phyloP scores from a whole-genome alignment of 305 asterid species.

The Fraxinus platypoda region DNA sequence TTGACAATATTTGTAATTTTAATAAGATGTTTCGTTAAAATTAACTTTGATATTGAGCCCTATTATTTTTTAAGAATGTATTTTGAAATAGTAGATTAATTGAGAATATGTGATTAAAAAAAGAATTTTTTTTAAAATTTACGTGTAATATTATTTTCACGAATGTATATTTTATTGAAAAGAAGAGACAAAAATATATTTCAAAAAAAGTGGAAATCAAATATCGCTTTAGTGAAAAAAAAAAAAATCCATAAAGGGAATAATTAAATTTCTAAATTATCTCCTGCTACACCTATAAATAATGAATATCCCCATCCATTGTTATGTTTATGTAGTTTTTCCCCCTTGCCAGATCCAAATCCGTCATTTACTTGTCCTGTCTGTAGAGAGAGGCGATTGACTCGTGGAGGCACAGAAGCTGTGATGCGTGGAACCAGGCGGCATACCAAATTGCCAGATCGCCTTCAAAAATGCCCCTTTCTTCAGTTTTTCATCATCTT shows the following conservation, averaged over 20 bases:
- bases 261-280: not conserved
- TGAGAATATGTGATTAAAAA: too few relatives aligned
- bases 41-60: too few relatives aligned
- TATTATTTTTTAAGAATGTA: too few relatives aligned
- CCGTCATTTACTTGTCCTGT: constrained; percentile 14
- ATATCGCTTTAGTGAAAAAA: too few relatives aligned
- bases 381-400: constrained; percentile 13
- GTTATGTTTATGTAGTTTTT: not conserved
- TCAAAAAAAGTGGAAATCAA: too few relatives aligned
- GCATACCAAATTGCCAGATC: constrained; percentile 45
- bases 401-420: constrained; percentile 45
- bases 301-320: not conserved
- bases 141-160: too few relatives aligned
- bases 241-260: not conserved
- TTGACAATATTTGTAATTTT: not conserved
- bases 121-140: too few relatives aligned
- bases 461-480: constrained; percentile 38
- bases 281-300: constrained; percentile 17
- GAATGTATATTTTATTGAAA: too few relatives aligned
- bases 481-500: constrained; percentile 14
- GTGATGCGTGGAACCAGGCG: constrained; percentile 58
- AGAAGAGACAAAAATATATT: too few relatives aligned
- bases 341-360: constrained; percentile 17
- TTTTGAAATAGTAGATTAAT: too few relatives aligned
- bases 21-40: too few relatives aligned